Evolutionary conservation across 305 asterid species (phyloP).

Genomic region (Ajuga reptans): DNA sequence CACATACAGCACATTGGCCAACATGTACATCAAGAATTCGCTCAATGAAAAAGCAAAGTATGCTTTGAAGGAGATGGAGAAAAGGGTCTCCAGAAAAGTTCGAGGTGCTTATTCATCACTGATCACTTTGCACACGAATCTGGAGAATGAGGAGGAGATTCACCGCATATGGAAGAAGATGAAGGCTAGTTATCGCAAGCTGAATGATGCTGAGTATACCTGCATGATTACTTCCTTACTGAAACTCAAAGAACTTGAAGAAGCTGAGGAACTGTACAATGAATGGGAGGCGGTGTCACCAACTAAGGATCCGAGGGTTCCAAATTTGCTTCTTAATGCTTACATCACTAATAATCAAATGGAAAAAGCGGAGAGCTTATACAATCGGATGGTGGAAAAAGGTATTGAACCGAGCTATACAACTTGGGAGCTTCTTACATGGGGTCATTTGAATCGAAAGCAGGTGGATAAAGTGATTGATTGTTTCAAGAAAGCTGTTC

Average conservation of each 20-base stretch:
- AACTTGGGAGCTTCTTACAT: slow-evolving; percentile 79
- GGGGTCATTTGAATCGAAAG: slow-evolving; percentile 59
- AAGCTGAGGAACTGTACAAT: slow-evolving; percentile 58
- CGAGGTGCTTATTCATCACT: slow-evolving; percentile 69
- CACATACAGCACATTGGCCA: slow-evolving; percentile 74
- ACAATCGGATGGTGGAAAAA: slow-evolving; percentile 41
- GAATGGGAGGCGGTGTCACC: slow-evolving; percentile 86
- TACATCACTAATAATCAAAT: slow-evolving; percentile 48
- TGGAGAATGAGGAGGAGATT: slow-evolving; percentile 50
- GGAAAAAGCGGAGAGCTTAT: slow-evolving; percentile 60
- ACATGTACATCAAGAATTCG: slow-evolving; percentile 61
- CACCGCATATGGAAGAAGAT: slow-evolving; percentile 64
- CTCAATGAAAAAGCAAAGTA: slow-evolving; percentile 57
- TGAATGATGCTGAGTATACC: slow-evolving; percentile 62
- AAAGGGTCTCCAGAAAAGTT: slow-evolving; percentile 40
- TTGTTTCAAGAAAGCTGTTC: slow-evolving; percentile 51
- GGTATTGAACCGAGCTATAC: slow-evolving; percentile 53
- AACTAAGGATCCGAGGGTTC: slow-evolving; percentile 65
- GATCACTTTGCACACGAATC: slow-evolving; percentile 58
- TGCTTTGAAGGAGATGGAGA: slow-evolving; percentile 74
- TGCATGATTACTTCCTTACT: slow-evolving; percentile 61
- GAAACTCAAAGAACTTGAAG: slow-evolving; percentile 49
- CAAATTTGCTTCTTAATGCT: slow-evolving; percentile 69
- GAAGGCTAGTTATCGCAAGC: slow-evolving; percentile 52
- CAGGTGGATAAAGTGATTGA: slow-evolving; percentile 41